A percentile compares a stretch with the other conserved stretches of the same genome.
These are phyloP conservation scores for Mortierella sp. DNA, from an alignment of 371 early-diverging fungal genomes.

Conservation along the genomic window DNA sequence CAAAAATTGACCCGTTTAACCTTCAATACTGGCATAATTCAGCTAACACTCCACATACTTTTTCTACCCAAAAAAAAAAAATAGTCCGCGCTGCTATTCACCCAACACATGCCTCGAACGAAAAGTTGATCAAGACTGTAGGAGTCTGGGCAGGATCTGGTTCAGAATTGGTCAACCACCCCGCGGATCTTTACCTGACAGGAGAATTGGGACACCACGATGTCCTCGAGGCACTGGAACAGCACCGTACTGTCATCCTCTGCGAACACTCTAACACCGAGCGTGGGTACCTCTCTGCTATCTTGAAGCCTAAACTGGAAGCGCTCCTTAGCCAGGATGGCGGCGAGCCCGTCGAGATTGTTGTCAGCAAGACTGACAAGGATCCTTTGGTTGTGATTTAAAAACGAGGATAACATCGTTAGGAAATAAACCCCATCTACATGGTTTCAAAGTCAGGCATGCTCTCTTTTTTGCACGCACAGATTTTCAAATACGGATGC, in stretches of 20 bases:
- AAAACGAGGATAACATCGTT: neutral
- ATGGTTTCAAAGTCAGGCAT: too few species aligned
- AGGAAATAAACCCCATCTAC: too few species aligned
- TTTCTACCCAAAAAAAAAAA: conserved; percentile 3
- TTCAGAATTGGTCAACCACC: conserved; percentile 48
- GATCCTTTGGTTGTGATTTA: conserved; percentile 83
- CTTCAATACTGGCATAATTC: neutral
- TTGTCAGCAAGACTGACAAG: conserved; percentile 78
- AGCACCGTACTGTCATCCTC: conserved; percentile 88
- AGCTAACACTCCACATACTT: neutral
- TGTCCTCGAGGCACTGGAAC: conserved; percentile 83
- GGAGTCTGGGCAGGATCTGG: conserved; percentile 98
- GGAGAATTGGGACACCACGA: conserved; percentile 98
- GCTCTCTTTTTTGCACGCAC: neutral
- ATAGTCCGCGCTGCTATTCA: conserved; percentile 85
- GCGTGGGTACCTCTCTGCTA: conserved; percentile 88
- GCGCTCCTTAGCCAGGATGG: conserved; percentile 64
- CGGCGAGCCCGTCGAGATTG: conserved; percentile 68
- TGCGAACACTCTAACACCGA: conserved; percentile 97
- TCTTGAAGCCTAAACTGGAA: conserved; percentile 78
- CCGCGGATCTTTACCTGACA: conserved; percentile 88
- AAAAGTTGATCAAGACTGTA: conserved; percentile 75
- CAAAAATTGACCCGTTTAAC: too few species aligned
- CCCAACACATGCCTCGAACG: conserved; percentile 60
- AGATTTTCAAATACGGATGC: too few species aligned